Percentiles rank a stretch among this genome's conserved stretches.
Evolutionary conservation across 768 basidiomycete genomes (phyloP).

Genomic region (Tylopilus subfusipes): DNA sequence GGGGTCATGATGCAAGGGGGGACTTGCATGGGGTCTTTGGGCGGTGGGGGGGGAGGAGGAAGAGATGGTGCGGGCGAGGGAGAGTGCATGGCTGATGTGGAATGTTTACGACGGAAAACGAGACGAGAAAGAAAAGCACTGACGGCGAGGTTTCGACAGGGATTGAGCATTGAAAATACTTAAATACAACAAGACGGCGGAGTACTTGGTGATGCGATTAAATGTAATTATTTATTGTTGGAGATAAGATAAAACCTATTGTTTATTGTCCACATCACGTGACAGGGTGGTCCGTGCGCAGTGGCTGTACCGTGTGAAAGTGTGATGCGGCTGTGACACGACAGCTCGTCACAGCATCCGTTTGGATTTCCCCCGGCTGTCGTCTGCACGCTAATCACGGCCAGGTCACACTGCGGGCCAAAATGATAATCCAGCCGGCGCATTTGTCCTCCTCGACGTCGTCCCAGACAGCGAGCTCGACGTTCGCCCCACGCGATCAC

Average conservation of each 20-base stretch:
- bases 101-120: slow-evolving; percentile 13
- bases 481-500: slow-evolving; percentile 19
- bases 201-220: slow-evolving; percentile 6
- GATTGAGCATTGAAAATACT: slow-evolving; percentile 11
- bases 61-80: slow-evolving; percentile 1
- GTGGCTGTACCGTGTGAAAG: slow-evolving; percentile 22
- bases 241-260: slow-evolving; percentile 17
- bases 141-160: slow-evolving; percentile 10
- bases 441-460: slow-evolving; percentile 15
- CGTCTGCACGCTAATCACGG: slow-evolving; percentile 37
- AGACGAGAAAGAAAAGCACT: slow-evolving; percentile 11
- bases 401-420: slow-evolving; percentile 36
- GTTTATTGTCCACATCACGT: slow-evolving; percentile 5
- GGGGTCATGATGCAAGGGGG: background rate
- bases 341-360: slow-evolving; percentile 29
- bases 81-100: slow-evolving; percentile 1
- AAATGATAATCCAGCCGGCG: slow-evolving; percentile 29
- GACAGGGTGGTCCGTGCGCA: slow-evolving; percentile 26
- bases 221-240: slow-evolving; percentile 5
- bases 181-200: background rate
- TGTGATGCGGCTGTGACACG: slow-evolving; percentile 29
- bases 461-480: slow-evolving; percentile 12
- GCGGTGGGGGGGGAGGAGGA: slow-evolving; percentile 21
- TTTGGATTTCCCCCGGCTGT: slow-evolving; percentile 35
- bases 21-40: slow-evolving; percentile 15